These are phyloP conservation scores for Kluyveromyces siamensis DNA, from an alignment of 805 yeast genomes.

Conservation along the genomic window DNA sequence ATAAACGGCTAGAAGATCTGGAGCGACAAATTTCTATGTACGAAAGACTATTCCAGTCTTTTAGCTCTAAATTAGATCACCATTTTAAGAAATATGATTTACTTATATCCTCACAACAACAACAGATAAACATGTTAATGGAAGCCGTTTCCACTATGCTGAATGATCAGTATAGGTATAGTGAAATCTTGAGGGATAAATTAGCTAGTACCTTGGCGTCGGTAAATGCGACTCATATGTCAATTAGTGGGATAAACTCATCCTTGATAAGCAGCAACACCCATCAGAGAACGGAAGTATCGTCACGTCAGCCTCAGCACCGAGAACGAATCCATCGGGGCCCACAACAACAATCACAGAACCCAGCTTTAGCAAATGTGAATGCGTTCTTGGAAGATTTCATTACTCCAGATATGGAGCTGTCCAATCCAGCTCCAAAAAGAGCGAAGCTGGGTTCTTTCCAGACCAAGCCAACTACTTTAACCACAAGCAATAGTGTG, in stretches of 20 bases:
- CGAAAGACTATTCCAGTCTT: constrained; percentile 24
- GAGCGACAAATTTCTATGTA: constrained; percentile 23
- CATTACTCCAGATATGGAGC: neutral
- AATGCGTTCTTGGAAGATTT: constrained; percentile 1
- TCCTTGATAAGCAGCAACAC: neutral
- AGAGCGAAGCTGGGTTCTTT: constrained; percentile 1
- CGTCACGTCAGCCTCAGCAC: constrained; percentile 7
- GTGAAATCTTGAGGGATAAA: constrained; percentile 22
- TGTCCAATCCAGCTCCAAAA: constrained; percentile 1
- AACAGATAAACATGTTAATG: constrained; percentile 23
- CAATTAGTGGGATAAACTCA: constrained; percentile 5
- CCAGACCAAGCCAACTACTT: neutral
- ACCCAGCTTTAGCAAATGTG: neutral
- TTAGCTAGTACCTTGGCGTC: constrained; percentile 16
- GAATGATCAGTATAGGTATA: constrained; percentile 23
- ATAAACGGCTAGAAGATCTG: constrained; percentile 18
- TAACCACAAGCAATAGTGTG: neutral
- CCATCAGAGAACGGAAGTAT: neutral
- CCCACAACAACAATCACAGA: neutral
- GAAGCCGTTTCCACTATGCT: constrained; percentile 17
- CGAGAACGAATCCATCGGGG: constrained; percentile 6
- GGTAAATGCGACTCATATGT: constrained; percentile 15
- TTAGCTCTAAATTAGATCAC: constrained; percentile 24
- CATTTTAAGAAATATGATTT: constrained; percentile 26
- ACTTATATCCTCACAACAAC: constrained; percentile 24